These are phyloP conservation scores for Reutealis trisperma DNA, from an alignment of 345 rosid genomes.

Conservation along the genomic window DNA sequence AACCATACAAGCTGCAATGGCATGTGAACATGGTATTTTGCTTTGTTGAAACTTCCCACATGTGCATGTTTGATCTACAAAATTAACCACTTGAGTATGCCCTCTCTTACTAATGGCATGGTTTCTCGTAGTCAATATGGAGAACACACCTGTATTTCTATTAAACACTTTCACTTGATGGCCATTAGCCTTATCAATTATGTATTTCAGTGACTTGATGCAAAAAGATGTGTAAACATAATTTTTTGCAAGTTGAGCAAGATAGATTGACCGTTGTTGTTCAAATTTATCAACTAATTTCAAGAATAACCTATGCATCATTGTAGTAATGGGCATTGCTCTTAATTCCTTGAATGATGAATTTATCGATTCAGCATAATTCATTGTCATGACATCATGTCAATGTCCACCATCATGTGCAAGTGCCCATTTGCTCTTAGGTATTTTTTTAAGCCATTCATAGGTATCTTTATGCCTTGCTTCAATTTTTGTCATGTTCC, in stretches of 20 bases:
- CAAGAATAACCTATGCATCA: neutral
- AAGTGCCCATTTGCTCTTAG: neutral
- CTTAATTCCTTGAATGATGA: neutral
- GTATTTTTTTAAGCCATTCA: neutral
- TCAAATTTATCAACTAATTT: neutral
- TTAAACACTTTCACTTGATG: neutral
- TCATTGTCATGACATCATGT: neutral
- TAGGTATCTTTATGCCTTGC: neutral
- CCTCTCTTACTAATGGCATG: neutral
- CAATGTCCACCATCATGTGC: neutral
- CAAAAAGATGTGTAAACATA: no score
- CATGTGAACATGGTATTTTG: neutral
- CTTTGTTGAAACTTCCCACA: neutral
- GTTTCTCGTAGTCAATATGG: no score
- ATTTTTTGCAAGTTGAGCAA: neutral
- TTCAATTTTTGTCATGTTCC: neutral
- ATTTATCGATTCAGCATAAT: neutral
- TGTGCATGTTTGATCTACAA: neutral
- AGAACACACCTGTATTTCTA: no score
- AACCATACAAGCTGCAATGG: no score
- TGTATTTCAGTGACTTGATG: no score
- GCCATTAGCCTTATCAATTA: neutral
- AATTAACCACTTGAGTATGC: neutral
- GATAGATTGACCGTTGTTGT: neutral
- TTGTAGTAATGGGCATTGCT: neutral